A percentile compares a stretch with the other conserved stretches of the same genome.
Evolutionary conservation across 441 rosid genomes (phyloP).

Genomic region (Erodium trifolium): DNA sequence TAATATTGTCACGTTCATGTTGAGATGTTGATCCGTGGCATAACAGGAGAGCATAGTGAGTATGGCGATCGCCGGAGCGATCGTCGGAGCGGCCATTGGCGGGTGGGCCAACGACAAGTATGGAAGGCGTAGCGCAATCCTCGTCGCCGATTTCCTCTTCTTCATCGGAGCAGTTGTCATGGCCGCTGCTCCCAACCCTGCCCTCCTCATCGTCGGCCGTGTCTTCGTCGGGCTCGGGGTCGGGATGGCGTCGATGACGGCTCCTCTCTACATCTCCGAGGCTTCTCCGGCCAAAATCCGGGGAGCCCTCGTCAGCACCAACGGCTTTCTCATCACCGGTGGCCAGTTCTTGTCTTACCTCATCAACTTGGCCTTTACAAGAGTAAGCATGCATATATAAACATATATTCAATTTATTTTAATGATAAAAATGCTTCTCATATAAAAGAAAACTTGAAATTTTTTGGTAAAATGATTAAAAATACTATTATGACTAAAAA

Average conservation of each 20-base stretch:
- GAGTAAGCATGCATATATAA: constrained; percentile 29
- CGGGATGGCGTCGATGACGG: constrained; percentile 89
- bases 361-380: constrained; percentile 63
- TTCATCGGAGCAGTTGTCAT: constrained; percentile 59
- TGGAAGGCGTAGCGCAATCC: constrained; percentile 53
- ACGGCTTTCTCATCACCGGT: constrained; percentile 68
- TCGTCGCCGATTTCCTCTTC: constrained; percentile 66
- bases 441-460: too few relatives aligned
- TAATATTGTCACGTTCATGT: too few relatives aligned
- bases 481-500: too few relatives aligned
- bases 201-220: constrained; percentile 55
- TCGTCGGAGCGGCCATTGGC: constrained; percentile 68
- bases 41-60: constrained; percentile 76
- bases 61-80: constrained; percentile 83
- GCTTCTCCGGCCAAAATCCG: constrained; percentile 78
- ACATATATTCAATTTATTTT: too few relatives aligned
- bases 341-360: constrained; percentile 79
- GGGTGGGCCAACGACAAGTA: constrained; percentile 66
- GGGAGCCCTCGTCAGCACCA: constrained; percentile 80
- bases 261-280: constrained; percentile 85
- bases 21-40: not conserved
- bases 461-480: too few relatives aligned
- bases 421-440: too few relatives aligned
- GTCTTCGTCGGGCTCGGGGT: constrained; percentile 74
- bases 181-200: constrained; percentile 59